Base-by-base conservation (phyloP, 345 rosid genomes). In the Brassica incana region DNA sequence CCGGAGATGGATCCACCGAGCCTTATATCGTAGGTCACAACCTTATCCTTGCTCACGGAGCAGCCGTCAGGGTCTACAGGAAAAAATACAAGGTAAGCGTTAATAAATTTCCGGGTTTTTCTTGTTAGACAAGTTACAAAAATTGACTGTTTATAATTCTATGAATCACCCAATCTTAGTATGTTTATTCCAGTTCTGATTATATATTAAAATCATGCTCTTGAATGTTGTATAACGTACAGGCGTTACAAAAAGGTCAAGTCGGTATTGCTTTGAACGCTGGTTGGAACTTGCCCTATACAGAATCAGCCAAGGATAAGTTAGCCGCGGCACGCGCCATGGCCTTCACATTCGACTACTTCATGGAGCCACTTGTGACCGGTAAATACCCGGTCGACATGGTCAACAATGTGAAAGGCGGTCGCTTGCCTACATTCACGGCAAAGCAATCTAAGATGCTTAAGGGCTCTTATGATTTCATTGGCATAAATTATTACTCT, bases 401-500 rank as follows among this genome's bases (percentile, higher is more conserved):
- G 52, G 30, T 66, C 30, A 66, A 66, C 50, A 38, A 66, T 9
- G 70, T 66, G 20, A 66, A 66, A 66, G 52, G 52, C 9, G 15
- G 15, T 18, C 70, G 70, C 5, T 66, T 66, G 45, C 70, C 70
- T 36, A 66, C 52, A 36, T 66, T 66, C 52, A 66, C 70, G 0
- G 52, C 70, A 66, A 38, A 38, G 12, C 52, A 66, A 66, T 66
- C 70, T 38, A 66, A 66, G 50, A 66, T 38, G 30, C 52, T 66
- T 2, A 66, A 38, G 52, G 70, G 70, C 15, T 66, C 70, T 36
- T 66, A 66, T 38, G 70, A 66, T 7, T 66, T 66, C 52, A 66
- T 83, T 78, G 71, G 71, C 56, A 67, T 67, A n/a, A 67, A 67
- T 12, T 67, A 67, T 20, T 67, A 67, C 71, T 67, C 71, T 3